phyloP scores from a whole-genome alignment of 2,329 filamentous ascomycete species.

The Monosporascus sp. region DNA sequence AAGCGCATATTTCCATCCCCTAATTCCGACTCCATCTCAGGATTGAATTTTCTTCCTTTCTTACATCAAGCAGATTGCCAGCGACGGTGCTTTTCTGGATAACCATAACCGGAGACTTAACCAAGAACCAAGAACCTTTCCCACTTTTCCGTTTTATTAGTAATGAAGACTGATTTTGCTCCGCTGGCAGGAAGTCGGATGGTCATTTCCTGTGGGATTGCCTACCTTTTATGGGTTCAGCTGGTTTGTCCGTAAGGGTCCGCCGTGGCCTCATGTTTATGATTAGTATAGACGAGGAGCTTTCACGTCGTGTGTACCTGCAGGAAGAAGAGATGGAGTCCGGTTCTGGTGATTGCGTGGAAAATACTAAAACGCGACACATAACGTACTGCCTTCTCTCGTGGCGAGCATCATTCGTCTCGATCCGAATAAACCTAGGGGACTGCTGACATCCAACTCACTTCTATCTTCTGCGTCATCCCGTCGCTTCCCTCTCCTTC shows the following conservation, averaged over 20 bases:
- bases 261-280: constrained; percentile 77
- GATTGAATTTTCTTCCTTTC: constrained; percentile 19
- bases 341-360: constrained; percentile 78
- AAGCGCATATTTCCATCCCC: not conserved
- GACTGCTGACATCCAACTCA: constrained; percentile 24
- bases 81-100: constrained; percentile 87
- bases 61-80: constrained; percentile 68
- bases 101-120: constrained; percentile 70
- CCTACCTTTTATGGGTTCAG: constrained; percentile 38
- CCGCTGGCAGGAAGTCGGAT: constrained; percentile 98
- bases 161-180: constrained; percentile 9
- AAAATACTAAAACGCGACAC: constrained; percentile 93
- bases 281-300: constrained; percentile 90
- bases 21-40: not conserved
- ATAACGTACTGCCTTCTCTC: constrained; percentile 59
- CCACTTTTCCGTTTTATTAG: constrained; percentile 16
- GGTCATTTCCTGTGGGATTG: constrained; percentile 22
- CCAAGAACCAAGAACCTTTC: constrained; percentile 33
- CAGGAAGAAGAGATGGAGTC: constrained; percentile 24
- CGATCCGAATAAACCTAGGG: constrained; percentile 12
- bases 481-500: not conserved
- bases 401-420: constrained; percentile 61
- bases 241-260: constrained; percentile 77
- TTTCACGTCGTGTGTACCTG: constrained; percentile 26
- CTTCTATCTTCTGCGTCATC: not conserved